Percentiles rank a stretch among this genome's conserved stretches.
Conservation (phyloP, 2,329 filamentous ascomycete species). For the Pyrenophora teres region DNA sequence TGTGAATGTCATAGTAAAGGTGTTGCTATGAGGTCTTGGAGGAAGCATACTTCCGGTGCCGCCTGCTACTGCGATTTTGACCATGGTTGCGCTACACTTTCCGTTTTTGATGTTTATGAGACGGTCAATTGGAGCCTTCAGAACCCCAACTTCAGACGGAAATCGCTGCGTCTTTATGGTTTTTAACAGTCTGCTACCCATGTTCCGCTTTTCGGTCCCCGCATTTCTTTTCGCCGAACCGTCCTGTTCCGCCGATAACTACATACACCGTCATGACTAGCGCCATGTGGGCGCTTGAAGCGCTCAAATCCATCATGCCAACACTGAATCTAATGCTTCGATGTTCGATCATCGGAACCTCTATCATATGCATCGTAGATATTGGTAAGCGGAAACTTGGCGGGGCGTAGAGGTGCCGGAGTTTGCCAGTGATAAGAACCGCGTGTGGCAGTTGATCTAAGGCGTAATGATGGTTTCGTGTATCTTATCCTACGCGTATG, state of each 20-base stretch:
- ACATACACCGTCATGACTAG: constrained; percentile 6
- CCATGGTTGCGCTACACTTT: constrained; percentile 24
- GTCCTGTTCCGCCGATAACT: constrained; percentile 5
- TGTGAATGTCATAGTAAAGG: neutral
- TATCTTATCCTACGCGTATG: too few species aligned
- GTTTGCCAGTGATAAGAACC: neutral
- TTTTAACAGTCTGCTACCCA: neutral
- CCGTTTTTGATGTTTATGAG: neutral
- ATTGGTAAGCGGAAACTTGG: neutral
- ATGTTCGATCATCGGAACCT: neutral
- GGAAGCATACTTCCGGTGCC: constrained; percentile 43
- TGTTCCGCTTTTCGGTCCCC: neutral
- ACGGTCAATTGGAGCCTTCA: neutral
- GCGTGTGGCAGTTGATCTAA: neutral
- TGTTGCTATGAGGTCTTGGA: neutral
- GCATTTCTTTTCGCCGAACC: neutral
- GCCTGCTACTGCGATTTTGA: constrained; percentile 44
- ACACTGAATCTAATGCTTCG: too few species aligned
- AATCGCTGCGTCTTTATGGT: neutral
- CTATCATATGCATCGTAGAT: neutral
- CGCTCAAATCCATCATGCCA: neutral
- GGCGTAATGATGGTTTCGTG: neutral
- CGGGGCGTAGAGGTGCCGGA: neutral
- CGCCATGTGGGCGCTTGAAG: too few species aligned
- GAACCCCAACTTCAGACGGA: neutral